Base-by-base conservation (phyloP, 129 eudicot species). In the Sambucus nigra region DNA sequence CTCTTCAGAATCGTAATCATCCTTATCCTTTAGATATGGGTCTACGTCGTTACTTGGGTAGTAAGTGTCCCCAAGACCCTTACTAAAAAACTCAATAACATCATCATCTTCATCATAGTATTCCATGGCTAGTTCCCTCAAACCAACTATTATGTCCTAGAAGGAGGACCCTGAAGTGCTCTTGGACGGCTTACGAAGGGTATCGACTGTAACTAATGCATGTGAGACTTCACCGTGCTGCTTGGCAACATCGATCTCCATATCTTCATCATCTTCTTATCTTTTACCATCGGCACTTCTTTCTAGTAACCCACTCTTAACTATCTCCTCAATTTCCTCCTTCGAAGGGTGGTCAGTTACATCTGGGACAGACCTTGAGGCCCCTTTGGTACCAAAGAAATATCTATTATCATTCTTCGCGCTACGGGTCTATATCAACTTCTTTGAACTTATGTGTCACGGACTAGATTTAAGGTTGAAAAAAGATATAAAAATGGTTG, bases 371-470 rank as follows among this genome's bases (percentile, higher is more conserved):
- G 94, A 14, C 48, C 79, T 91, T 0, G 82, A 70, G 29, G 67
- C 86, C 52, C 98, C 98, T 74, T 89, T 91, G 0, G 95, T 32
- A 91, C 71, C 98, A 95, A 91, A 10, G 98, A 91, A 50, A 91
- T 45, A 21, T 95, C 73, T 24, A 95, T 39, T 24, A 91, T 91
- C 98, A 91, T 91, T 60, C 64, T 86, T 53, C 51, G 59, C 18
- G 48, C n/a, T n/a, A 13, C 13, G 47, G 1, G 15, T 42, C 81
- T 75, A 61, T 51, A n/a, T n/a, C n/a, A n/a, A n/a, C n/a, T n/a
- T n/a, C n/a, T n/a, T n/a, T n/a, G n/a, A n/a, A n/a, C n/a, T n/a
- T n/a, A n/a, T n/a, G n/a, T n/a, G n/a, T n/a, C n/a, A n/a, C n/a
- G n/a, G n/a, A n/a, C n/a, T n/a, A n/a, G n/a, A n/a, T n/a, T n/a